Conservation (phyloP, 2,329 filamentous ascomycete genomes). For the Septoria linicola region DNA sequence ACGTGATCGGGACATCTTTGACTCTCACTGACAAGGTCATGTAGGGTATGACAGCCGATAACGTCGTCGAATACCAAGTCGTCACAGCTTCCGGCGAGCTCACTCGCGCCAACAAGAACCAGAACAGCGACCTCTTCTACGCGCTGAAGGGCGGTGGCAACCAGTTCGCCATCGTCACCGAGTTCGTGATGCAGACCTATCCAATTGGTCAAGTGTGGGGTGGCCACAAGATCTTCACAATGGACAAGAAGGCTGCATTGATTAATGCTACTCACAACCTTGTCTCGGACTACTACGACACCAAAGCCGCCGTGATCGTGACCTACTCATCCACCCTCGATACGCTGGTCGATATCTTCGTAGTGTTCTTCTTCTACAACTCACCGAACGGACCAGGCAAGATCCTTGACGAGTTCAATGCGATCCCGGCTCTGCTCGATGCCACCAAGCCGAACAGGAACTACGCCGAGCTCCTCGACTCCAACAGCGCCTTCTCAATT, state of each 20-base stretch:
- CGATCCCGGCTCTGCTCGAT: slow-evolving; percentile 24
- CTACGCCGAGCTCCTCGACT: slow-evolving; percentile 24
- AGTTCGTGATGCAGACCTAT: slow-evolving; percentile 35
- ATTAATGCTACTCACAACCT: slow-evolving; percentile 49
- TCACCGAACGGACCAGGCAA: slow-evolving; percentile 46
- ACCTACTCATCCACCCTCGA: slow-evolving; percentile 52
- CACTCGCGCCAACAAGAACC: slow-evolving; percentile 27
- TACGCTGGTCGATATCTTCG: slow-evolving; percentile 54
- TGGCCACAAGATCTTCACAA: slow-evolving; percentile 46
- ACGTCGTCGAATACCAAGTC: slow-evolving; percentile 36
- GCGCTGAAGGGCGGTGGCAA: slow-evolving; percentile 31
- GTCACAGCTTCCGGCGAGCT: slow-evolving; percentile 30
- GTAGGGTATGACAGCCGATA: slow-evolving; percentile 33
- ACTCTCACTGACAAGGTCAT: not conserved
- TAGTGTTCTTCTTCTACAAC: slow-evolving; percentile 61
- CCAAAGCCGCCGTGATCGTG: slow-evolving; percentile 60
- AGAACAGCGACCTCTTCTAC: slow-evolving; percentile 32
- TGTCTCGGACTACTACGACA: slow-evolving; percentile 57
- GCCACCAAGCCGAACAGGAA: slow-evolving; percentile 16
- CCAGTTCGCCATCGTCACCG: slow-evolving; percentile 41
- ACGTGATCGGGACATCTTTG: not conserved
- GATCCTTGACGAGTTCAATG: slow-evolving; percentile 58
- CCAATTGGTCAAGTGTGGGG: slow-evolving; percentile 43
- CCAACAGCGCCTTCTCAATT: slow-evolving; percentile 23
- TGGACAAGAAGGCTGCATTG: slow-evolving; percentile 42